Conservation (phyloP, 331 rosid species). For the Pyrus hybrid region DNA sequence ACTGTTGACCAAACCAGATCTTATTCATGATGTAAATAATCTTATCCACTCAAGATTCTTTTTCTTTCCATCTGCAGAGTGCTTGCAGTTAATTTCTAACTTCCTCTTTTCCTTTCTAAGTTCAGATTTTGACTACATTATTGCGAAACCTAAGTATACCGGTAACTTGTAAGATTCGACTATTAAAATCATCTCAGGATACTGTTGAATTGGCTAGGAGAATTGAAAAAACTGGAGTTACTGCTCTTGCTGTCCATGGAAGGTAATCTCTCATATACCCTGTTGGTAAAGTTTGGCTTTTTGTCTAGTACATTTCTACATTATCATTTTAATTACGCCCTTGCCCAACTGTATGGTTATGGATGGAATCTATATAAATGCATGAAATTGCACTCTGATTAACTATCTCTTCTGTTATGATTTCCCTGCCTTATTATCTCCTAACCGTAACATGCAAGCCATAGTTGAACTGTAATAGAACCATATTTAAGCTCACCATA, state of each 20-base stretch:
- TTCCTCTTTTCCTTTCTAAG: conserved; percentile 7
- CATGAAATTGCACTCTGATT: not conserved
- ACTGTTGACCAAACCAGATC: conserved; percentile 66
- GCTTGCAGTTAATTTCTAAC: conserved; percentile 1
- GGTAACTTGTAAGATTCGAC: conserved; percentile 83
- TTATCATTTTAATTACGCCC: not conserved
- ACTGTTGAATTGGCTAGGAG: conserved; percentile 77
- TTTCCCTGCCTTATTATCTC: too few relatives aligned
- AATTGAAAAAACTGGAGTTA: conserved; percentile 84
- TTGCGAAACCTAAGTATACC: conserved; percentile 72
- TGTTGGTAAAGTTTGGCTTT: not conserved
- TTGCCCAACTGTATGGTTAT: not conserved
- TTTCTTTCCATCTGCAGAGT: not conserved
- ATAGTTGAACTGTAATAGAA: not conserved
- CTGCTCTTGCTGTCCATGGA: conserved; percentile 93
- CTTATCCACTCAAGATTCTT: conserved; percentile 6
- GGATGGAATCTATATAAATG: not conserved
- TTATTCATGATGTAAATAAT: conserved; percentile 65
- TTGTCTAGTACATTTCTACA: not conserved
- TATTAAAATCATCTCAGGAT: conserved; percentile 57
- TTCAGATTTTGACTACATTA: conserved; percentile 76
- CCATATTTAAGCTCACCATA: not conserved
- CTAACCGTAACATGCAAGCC: not conserved
- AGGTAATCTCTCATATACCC: conserved; percentile 38
- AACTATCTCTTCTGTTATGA: too few relatives aligned